Evolutionary conservation across 164 flowering plant species (phyloP), one percentile per base, ranked within the genome.

Genomic region (Aristolochia fimbriata): DNA sequence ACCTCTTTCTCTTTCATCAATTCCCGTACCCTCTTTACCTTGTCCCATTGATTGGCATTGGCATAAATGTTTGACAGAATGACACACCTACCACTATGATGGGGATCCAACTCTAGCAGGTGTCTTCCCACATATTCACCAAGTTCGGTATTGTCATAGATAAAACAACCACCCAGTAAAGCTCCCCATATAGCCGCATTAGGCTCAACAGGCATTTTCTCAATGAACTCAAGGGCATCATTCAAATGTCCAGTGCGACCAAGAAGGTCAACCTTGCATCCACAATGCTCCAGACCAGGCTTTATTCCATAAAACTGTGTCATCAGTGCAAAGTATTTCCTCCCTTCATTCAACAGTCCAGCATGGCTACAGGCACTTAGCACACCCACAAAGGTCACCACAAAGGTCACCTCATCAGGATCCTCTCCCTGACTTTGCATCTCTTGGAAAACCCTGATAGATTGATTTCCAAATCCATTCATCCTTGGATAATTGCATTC

Each of bases 31-130:
- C 53, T 72, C 17, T 63, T 27, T 27, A 60, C 77, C 48, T 74
- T 73, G 58, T 68, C 68, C 82, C 80, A 76, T 59, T 66, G 75
- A 31, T 74, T 63, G 8, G 73, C 76, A 70, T 70, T 72, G 20
- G 80, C 80, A 66, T 79, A 74, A 17, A 76, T 67, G 54, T 78
- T 76, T 15, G 77, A 76, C 77, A 78, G 21, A 11, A 69, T 59
- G 20, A 69, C 76, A 59, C 69, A 69, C 4, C 75, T 63, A 7
- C 75, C 75, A 24, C 71, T 57, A 45, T 72, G 63, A 31, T 65
- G 63, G 22, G 76, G 76, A 54, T 73, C 72, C 60, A 73, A 46
- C 37, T 68, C 67, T 23, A 73, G 24, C 46, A 73, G 57, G 12
- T 16, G 59, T 58, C 31, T 68, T 41, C 70, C 72, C 14, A 69